Conservation (phyloP, 345 rosid genomes). For the Iberis pinnata region DNA sequence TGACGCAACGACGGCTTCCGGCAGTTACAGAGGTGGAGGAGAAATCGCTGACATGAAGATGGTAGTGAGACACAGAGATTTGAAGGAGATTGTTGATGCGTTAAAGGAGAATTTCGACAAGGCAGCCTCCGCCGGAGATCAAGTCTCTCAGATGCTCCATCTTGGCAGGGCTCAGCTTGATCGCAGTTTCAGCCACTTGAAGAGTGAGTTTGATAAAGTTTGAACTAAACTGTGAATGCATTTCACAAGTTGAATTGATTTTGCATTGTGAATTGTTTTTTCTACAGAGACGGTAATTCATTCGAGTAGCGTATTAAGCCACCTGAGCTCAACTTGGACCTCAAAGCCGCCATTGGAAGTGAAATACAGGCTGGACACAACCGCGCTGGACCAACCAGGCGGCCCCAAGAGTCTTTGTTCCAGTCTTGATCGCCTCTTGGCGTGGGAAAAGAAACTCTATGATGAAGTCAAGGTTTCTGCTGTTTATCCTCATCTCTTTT, state of each 20-base stretch:
- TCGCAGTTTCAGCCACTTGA: constrained; percentile 78
- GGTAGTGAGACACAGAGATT: constrained; percentile 88
- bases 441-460: constrained; percentile 96
- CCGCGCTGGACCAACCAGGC: constrained; percentile 47
- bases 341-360: constrained; percentile 93
- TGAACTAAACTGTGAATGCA: not conserved
- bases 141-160: constrained; percentile 78
- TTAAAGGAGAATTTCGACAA: constrained; percentile 70
- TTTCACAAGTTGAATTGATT: not conserved
- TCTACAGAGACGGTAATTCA: constrained; percentile 85
- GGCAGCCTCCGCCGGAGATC: constrained; percentile 79
- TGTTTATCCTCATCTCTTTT: not conserved
- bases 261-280: constrained; percentile 5
- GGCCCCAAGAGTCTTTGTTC: constrained; percentile 76
- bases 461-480: constrained; percentile 77
- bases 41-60: constrained; percentile 59
- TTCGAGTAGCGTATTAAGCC: constrained; percentile 81
- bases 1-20: constrained; percentile 42
- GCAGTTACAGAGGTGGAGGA: constrained; percentile 46
- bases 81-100: constrained; percentile 84
- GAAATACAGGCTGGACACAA: constrained; percentile 67
- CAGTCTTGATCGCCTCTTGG: constrained; percentile 78
- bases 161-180: constrained; percentile 88
- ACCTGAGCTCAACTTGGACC: constrained; percentile 88
- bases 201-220: constrained; percentile 43